Percentiles rank a stretch among this genome's conserved stretches.
phyloP scores from a whole-genome alignment of 257 asterid species.

The Salvia rosmarinus region DNA sequence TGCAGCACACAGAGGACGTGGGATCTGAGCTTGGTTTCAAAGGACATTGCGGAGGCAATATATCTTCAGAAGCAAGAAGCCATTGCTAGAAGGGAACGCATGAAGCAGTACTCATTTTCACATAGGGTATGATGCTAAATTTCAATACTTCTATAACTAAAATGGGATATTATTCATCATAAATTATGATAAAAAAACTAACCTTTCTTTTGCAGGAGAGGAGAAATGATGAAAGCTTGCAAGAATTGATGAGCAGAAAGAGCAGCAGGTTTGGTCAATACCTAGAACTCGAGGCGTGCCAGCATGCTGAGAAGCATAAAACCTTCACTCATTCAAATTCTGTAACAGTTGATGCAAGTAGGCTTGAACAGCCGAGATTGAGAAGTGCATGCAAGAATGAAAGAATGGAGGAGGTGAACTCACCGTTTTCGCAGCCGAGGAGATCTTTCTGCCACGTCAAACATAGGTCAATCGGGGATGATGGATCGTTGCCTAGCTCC shows the following conservation, averaged over 20 bases:
- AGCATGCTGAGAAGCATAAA: slow-evolving; percentile 42
- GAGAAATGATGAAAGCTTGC: slow-evolving; percentile 51
- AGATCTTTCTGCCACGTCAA: slow-evolving; percentile 66
- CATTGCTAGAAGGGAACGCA: slow-evolving; percentile 63
- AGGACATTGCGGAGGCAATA: slow-evolving; percentile 60
- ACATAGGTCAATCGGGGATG: slow-evolving; percentile 59
- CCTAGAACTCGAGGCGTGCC: slow-evolving; percentile 38
- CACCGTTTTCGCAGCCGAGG: slow-evolving; percentile 63
- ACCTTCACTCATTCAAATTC: slow-evolving; percentile 38
- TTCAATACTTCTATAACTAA: not conserved
- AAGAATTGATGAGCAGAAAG: slow-evolving; percentile 46
- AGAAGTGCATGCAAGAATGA: slow-evolving; percentile 46
- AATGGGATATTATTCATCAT: not conserved
- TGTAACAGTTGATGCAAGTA: slow-evolving; percentile 40
- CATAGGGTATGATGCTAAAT: slow-evolving; percentile 52
- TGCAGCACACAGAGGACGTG: slow-evolving; percentile 53
- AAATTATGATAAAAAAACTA: slow-evolving; percentile 6
- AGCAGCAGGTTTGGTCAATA: slow-evolving; percentile 46
- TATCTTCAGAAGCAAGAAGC: slow-evolving; percentile 65
- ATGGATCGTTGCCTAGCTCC: slow-evolving; percentile 59
- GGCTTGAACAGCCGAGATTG: slow-evolving; percentile 45
- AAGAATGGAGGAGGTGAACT: slow-evolving; percentile 44
- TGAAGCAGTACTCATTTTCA: slow-evolving; percentile 78
- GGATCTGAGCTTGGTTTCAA: slow-evolving; percentile 59
- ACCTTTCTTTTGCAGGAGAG: slow-evolving; percentile 54